Conservation (phyloP, 805 yeast genomes). For the Cyberlindnera sargentensis region DNA sequence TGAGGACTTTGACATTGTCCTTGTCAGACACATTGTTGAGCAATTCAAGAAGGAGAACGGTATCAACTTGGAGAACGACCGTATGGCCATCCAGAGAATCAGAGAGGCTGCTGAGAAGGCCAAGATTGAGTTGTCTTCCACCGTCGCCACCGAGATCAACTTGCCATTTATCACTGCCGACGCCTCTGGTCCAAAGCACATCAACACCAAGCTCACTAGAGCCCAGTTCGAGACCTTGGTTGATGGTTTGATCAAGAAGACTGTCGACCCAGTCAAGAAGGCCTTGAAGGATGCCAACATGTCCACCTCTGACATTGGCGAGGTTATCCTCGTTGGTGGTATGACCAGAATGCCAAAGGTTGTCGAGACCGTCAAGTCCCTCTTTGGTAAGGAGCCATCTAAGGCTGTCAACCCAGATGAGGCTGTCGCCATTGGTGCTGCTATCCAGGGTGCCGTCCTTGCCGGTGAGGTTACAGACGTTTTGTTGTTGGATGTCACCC, state of each 20-base stretch:
- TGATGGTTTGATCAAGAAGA: conserved; percentile 56
- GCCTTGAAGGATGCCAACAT: conserved; percentile 72
- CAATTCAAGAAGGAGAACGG: conserved; percentile 45
- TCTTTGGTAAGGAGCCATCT: conserved; percentile 62
- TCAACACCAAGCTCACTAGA: conserved; percentile 54
- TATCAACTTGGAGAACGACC: conserved; percentile 23
- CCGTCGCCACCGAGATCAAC: conserved; percentile 52
- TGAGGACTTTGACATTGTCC: conserved; percentile 71
- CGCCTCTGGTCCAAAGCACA: conserved; percentile 48
- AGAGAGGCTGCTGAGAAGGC: conserved; percentile 67
- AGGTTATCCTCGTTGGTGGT: conserved; percentile 77
- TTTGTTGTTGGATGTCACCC: conserved; percentile 72
- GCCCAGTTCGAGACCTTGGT: conserved; percentile 64
- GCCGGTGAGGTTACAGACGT: conserved; percentile 82
- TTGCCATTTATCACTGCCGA: conserved; percentile 58
- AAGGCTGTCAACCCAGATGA: conserved; percentile 81
- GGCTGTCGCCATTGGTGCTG: conserved; percentile 87
- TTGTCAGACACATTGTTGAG: conserved; percentile 50
- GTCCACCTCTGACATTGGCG: conserved; percentile 61
- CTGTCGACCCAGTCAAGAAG: conserved; percentile 68
- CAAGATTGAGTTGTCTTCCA: conserved; percentile 70
- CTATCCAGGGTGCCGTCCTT: conserved; percentile 81
- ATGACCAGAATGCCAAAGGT: conserved; percentile 89
- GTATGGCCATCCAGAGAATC: conserved; percentile 61
- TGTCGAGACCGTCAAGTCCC: conserved; percentile 50